Percentiles rank a stretch among this genome's conserved stretches.
Evolutionary conservation across 345 rosid genomes (phyloP).

Genomic region (Boechera stricta): DNA sequence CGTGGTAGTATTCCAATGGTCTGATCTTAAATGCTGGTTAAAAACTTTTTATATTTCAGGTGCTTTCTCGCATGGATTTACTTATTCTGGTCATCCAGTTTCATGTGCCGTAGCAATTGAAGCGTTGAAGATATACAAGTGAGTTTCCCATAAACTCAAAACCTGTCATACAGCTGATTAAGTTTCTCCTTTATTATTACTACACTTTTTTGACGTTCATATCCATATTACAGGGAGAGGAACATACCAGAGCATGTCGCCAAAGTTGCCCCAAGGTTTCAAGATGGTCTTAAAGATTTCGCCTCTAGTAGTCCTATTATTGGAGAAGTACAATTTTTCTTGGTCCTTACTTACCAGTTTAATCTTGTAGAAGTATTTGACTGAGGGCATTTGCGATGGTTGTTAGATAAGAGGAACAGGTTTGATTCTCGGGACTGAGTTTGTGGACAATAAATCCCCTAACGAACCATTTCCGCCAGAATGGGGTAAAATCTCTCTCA

Average conservation of each 20-base stretch:
- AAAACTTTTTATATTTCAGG: constrained; percentile 52
- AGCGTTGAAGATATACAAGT: constrained; percentile 78
- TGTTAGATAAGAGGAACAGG: constrained; percentile 91
- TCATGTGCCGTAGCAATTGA: constrained; percentile 91
- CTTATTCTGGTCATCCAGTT: constrained; percentile 97
- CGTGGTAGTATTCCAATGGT: neutral
- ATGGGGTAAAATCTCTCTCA: constrained; percentile 71
- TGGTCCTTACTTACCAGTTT: neutral
- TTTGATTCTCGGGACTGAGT: constrained; percentile 92
- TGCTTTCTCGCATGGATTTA: constrained; percentile 87
- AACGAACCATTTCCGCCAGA: constrained; percentile 88
- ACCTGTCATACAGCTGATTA: neutral
- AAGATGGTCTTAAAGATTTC: constrained; percentile 85
- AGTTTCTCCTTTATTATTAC: neutral
- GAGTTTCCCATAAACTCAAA: constrained; percentile 28
- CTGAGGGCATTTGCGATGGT: constrained; percentile 21
- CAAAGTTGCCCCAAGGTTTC: constrained; percentile 71
- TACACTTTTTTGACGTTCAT: neutral
- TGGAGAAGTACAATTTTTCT: constrained; percentile 69
- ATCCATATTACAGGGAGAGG: constrained; percentile 66
- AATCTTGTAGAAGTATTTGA: neutral
- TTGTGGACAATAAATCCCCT: constrained; percentile 83
- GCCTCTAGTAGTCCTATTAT: constrained; percentile 73
- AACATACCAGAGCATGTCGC: constrained; percentile 67
- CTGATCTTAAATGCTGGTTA: neutral